phyloP scores from a whole-genome alignment of 2,329 filamentous ascomycete species.

The Beauveria pseudobassiana region DNA sequence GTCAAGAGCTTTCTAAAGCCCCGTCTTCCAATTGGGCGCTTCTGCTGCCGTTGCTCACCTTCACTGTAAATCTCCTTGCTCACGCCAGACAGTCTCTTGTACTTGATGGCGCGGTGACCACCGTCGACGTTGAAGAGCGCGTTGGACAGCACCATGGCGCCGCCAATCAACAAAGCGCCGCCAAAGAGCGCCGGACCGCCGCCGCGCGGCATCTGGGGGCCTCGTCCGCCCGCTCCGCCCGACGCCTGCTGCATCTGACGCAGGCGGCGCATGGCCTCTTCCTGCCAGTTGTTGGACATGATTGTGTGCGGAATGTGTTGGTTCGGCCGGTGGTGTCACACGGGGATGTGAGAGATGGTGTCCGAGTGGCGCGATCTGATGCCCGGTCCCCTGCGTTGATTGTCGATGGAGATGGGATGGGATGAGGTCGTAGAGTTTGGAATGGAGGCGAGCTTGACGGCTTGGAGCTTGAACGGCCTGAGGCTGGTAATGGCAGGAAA shows the following conservation, averaged over 20 bases:
- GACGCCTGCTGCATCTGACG: conserved; percentile 40
- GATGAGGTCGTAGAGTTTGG: not conserved
- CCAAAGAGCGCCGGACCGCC: conserved; percentile 33
- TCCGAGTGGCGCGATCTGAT: not conserved
- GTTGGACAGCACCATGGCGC: conserved; percentile 46
- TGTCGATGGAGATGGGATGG: conserved; percentile 7
- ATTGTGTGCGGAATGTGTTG: not conserved
- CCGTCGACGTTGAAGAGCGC: conserved; percentile 81
- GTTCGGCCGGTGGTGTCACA: not conserved
- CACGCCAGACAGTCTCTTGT: conserved; percentile 85
- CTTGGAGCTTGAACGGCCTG: conserved; percentile 10
- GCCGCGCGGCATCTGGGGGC: conserved; percentile 34
- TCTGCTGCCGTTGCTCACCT: conserved; percentile 47
- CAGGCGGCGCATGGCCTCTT: conserved; percentile 44
- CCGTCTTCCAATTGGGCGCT: not conserved
- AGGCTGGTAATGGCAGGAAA: not conserved
- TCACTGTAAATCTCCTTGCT: conserved; percentile 93
- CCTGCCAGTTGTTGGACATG: conserved; percentile 37
- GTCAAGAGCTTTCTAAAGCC: not conserved
- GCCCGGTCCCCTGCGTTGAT: not conserved
- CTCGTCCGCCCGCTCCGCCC: conserved; percentile 34
- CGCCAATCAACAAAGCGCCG: conserved; percentile 39
- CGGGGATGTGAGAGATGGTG: not conserved
- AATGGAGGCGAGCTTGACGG: conserved; percentile 5
- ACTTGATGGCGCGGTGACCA: conserved; percentile 98